phyloP scores from a whole-genome alignment of 202 grass and related monocot species.

The Setaria viridis region DNA sequence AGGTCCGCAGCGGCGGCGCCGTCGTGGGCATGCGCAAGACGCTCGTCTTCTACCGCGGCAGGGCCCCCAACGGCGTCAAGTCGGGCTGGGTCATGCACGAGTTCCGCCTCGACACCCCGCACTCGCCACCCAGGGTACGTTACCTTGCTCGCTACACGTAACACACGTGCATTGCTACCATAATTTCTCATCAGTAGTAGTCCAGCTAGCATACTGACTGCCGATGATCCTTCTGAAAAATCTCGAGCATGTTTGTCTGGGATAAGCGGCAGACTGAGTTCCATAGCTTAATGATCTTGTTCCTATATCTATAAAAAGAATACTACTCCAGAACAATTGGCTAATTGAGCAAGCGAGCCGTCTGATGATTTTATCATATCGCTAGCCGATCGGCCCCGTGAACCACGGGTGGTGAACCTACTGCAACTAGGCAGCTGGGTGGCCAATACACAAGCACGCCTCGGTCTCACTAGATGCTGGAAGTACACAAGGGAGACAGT shows the following conservation, averaged over 20 bases:
- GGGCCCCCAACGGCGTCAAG: constrained; percentile 78
- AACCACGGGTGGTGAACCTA: constrained; percentile 17
- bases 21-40: constrained; percentile 85
- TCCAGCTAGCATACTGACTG: too few relatives aligned
- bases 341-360: not conserved
- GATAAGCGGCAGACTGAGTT: too few relatives aligned
- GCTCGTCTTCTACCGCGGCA: constrained; percentile 78
- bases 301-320: not conserved
- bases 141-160: too few relatives aligned
- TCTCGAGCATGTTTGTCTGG: too few relatives aligned
- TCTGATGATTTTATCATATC: not conserved
- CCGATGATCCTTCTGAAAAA: too few relatives aligned
- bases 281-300: too few relatives aligned
- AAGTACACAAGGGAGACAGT: constrained; percentile 21
- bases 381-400: constrained; percentile 5
- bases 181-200: too few relatives aligned
- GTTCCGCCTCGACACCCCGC: constrained; percentile 70
- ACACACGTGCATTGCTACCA: too few relatives aligned
- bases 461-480: not conserved
- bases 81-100: constrained; percentile 84
- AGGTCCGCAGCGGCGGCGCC: constrained; percentile 48
- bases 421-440: constrained; percentile 22
- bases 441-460: not conserved
- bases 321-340: not conserved
- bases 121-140: constrained; percentile 65